Base-by-base conservation (phyloP, 495 filamentous ascomycete genomes). In the Penicillium macrosclerotiorum region DNA sequence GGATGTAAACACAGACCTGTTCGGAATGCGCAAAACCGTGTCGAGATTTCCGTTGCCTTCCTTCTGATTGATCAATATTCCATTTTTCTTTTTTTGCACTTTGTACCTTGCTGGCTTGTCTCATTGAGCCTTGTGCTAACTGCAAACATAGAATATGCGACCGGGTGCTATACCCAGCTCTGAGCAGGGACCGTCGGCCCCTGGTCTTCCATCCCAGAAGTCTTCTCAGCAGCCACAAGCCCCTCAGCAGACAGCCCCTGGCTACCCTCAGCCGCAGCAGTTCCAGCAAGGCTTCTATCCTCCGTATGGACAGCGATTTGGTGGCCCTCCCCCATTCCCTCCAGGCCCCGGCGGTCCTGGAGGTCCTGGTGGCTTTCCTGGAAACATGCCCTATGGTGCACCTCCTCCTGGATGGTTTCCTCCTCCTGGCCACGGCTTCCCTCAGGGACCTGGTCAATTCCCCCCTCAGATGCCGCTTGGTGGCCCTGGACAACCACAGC, bases 41-140 rank as follows among this genome's bases (percentile, higher is more conserved):
- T 91, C 80, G 90, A 95, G 70, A 85, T 88, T 86, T 94, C 89
- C 91, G 90, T 95, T 96, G 91, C 90, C 90, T 95, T 96, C 91
- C 90, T 95, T 94, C 90, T 96, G 90, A 75, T 65, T 48, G 61
- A 73, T 70, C 66, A 65, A 50, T 55, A 38, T 24, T 24, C 43
- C 8, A 22, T 34, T 33, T 39, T 40, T 31, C 11, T 37, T 40
- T 36, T 19, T 12, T 32, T 33, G 35, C 24, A 34, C 9, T 30
- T 41, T 44, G n/a, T 47, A n/a, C 9, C 33, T 37, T 22, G 20
- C 35, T 27, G n/a, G 23, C 22, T 39, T 45, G 20, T 29, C 30
- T 42, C 45, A 41, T 60, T 68, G 52, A 67, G n/a, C 59, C 5
- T 49, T n/a, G 29, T 35, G 8, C 24, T 19, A 40, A 49, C 56